Evolutionary conservation across 1,284 basidiomycete genomes (phyloP).

Genomic region (Melampsora americana): DNA sequence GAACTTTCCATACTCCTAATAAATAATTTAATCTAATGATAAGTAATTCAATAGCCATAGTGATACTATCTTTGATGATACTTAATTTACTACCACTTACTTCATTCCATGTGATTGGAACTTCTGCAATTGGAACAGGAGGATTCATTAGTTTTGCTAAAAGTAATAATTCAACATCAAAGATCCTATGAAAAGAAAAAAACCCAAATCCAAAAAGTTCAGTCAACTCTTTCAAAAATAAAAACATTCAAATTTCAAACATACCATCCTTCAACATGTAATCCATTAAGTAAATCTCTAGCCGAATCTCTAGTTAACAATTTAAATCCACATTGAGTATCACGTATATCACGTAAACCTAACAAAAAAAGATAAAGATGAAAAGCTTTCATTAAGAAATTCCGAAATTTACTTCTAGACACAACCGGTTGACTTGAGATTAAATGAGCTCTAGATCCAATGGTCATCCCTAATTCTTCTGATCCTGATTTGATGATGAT

Average conservation of each 20-base stretch:
- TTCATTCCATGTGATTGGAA: conserved; percentile 86
- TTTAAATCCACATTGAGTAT: conserved; percentile 97
- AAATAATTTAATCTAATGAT: conserved; percentile 77
- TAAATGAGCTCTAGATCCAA: conserved; percentile 82
- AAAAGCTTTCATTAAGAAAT: conserved; percentile 85
- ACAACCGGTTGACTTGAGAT: conserved; percentile 90
- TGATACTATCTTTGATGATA: conserved; percentile 73
- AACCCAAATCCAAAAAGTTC: neutral
- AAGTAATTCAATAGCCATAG: conserved; percentile 82
- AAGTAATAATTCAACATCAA: conserved; percentile 36
- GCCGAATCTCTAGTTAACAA: conserved; percentile 47
- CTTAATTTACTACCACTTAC: conserved; percentile 85
- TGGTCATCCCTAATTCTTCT: conserved; percentile 56
- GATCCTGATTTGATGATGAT: conserved; percentile 53
- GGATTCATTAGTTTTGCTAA: conserved; percentile 57
- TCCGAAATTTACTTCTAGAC: conserved; percentile 80
- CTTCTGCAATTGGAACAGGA: conserved; percentile 72
- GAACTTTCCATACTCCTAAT: conserved; percentile 62
- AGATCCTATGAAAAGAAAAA: conserved; percentile 10
- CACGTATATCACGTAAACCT: conserved; percentile 79
- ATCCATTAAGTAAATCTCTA: conserved; percentile 10
- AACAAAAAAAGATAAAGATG: conserved; percentile 78
- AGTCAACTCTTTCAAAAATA: conserved; percentile 13
- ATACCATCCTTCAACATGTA: conserved; percentile 44
- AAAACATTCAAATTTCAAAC: neutral